A percentile compares a stretch with the other conserved stretches of the same genome.
Conservation (phyloP, 2,329 filamentous ascomycete species). For the Claviceps citrina region DNA sequence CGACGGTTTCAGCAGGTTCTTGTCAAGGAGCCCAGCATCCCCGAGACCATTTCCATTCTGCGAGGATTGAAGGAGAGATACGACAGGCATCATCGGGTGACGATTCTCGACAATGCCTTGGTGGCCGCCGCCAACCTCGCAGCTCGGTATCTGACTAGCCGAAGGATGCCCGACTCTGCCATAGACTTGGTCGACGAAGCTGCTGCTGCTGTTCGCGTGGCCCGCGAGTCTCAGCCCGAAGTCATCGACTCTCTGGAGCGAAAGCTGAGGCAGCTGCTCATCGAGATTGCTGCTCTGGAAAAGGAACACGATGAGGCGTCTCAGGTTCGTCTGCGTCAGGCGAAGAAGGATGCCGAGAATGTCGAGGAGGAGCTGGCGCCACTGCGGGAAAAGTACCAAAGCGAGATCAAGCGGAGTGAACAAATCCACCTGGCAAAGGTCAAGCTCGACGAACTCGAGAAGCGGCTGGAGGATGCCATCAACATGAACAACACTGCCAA, state of each 20-base stretch:
- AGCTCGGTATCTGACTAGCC: constrained; percentile 78
- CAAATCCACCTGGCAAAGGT: constrained; percentile 89
- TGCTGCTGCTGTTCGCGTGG: constrained; percentile 87
- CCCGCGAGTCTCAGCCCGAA: constrained; percentile 90
- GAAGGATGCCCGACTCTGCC: constrained; percentile 86
- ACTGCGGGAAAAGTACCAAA: constrained; percentile 87
- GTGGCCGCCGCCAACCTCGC: constrained; percentile 84
- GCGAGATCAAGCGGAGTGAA: constrained; percentile 77
- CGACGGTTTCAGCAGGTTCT: constrained; percentile 96
- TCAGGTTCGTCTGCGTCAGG: constrained; percentile 63
- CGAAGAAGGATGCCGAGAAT: constrained; percentile 82
- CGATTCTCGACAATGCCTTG: constrained; percentile 83
- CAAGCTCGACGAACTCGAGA: constrained; percentile 81
- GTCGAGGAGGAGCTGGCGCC: constrained; percentile 86
- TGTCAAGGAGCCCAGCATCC: constrained; percentile 80
- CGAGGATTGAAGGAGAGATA: constrained; percentile 96
- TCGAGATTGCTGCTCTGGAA: constrained; percentile 89
- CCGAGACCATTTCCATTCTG: constrained; percentile 93
- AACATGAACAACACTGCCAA: constrained; percentile 70
- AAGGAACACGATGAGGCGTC: constrained; percentile 93
- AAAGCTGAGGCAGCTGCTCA: constrained; percentile 77
- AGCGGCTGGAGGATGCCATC: constrained; percentile 87
- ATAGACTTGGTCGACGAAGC: constrained; percentile 95
- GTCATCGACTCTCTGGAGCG: constrained; percentile 89
- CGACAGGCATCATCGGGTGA: constrained; percentile 96